Evolutionary conservation across 441 rosid species (phyloP).

Genomic region (Hura crepitans): DNA sequence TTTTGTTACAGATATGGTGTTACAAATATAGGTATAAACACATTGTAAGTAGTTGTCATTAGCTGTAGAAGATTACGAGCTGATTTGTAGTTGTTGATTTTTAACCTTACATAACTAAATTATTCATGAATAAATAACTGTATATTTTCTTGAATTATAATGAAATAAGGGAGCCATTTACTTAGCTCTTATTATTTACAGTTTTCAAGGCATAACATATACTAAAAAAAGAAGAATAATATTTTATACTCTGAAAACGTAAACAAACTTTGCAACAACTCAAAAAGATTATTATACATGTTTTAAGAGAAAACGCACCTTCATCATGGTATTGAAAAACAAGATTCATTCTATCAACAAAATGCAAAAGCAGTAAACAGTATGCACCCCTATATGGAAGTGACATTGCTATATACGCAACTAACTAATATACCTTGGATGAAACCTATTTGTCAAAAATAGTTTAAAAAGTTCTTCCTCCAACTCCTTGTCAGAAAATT

Average conservation of each 20-base stretch:
- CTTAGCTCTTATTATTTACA: too few relatives aligned
- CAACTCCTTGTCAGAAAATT: constrained; percentile 43
- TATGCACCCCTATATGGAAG: not conserved
- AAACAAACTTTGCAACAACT: not conserved
- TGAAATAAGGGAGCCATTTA: too few relatives aligned
- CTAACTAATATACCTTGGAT: constrained; percentile 43
- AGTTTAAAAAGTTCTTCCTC: constrained; percentile 58
- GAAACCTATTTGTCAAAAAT: constrained; percentile 57
- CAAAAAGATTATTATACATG: not conserved
- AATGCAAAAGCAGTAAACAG: not conserved
- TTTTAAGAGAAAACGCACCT: not conserved
- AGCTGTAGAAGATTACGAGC: too few relatives aligned
- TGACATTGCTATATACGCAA: constrained; percentile 6
- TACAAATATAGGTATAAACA: too few relatives aligned
- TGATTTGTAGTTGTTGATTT: too few relatives aligned
- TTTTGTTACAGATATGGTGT: too few relatives aligned
- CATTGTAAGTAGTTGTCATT: too few relatives aligned
- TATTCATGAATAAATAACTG: too few relatives aligned
- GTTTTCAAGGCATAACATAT: not conserved
- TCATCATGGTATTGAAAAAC: not conserved
- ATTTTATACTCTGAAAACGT: not conserved
- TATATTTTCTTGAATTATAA: too few relatives aligned
- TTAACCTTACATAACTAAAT: too few relatives aligned
- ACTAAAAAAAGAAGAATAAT: not conserved
- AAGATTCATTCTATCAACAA: not conserved